phyloP scores from a whole-genome alignment of 371 early-diverging fungal genomes.

The Apophysomyces sp. region DNA sequence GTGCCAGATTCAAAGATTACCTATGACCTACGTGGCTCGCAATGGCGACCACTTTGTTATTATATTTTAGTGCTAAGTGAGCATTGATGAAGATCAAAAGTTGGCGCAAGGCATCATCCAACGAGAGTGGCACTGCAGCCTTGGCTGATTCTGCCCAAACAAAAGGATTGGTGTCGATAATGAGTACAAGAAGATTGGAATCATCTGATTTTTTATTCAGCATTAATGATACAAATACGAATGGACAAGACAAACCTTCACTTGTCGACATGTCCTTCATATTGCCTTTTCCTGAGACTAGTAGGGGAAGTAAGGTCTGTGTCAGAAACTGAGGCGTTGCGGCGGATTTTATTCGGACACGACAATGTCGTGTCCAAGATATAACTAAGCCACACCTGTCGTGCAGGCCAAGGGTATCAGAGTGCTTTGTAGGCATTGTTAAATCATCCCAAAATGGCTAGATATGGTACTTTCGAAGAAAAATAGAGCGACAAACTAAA shows the following conservation, averaged over 20 bases:
- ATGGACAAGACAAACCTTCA: slow-evolving; percentile 21
- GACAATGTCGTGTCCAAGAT: too few relatives aligned
- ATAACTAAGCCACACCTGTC: too few relatives aligned
- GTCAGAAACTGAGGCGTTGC: too few relatives aligned
- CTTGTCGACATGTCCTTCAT: slow-evolving; percentile 34
- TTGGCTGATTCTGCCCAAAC: slow-evolving; percentile 65
- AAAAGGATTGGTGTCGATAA: slow-evolving; percentile 78
- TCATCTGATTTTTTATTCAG: slow-evolving; percentile 44
- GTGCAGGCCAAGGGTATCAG: too few relatives aligned
- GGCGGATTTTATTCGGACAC: too few relatives aligned
- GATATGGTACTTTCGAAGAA: too few relatives aligned
- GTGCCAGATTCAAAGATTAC: slow-evolving; percentile 9
- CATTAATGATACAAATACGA: background rate
- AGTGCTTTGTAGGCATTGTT: too few relatives aligned
- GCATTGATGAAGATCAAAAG: slow-evolving; percentile 85
- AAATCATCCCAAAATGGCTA: too few relatives aligned
- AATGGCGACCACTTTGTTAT: slow-evolving; percentile 80
- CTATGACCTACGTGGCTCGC: slow-evolving; percentile 64
- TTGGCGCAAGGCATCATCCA: slow-evolving; percentile 74
- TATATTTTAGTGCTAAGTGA: slow-evolving; percentile 81
- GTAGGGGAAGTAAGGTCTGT: too few relatives aligned
- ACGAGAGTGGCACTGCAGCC: slow-evolving; percentile 50
- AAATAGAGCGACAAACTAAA: too few relatives aligned
- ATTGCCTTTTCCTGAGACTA: slow-evolving; percentile 11
- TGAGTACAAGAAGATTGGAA: slow-evolving; percentile 72